phyloP scores from a whole-genome alignment of 1,284 basidiomycete genomes.

The Ustilago xerochloae region DNA sequence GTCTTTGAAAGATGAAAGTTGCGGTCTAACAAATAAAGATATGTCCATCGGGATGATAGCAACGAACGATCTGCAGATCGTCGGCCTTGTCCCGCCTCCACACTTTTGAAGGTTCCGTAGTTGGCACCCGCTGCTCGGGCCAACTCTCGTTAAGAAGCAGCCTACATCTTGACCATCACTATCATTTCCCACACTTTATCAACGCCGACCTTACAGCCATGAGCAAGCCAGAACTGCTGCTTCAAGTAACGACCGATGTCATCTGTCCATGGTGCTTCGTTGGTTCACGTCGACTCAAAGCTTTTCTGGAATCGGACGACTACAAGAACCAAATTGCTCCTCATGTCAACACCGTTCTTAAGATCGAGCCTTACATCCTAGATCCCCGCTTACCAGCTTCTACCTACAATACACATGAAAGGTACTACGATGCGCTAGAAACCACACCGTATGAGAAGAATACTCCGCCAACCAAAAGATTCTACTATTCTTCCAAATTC shows the following conservation, averaged over 20 bases:
- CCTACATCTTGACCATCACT: background rate
- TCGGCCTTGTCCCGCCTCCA: conserved; percentile 25
- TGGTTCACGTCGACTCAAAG: conserved; percentile 40
- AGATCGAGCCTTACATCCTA: conserved; percentile 53
- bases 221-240: conserved; percentile 48
- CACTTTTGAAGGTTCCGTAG: background rate
- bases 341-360: conserved; percentile 33
- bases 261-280: conserved; percentile 58
- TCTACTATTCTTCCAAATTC: conserved; percentile 51
- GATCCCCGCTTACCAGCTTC: conserved; percentile 47
- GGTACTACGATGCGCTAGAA: conserved; percentile 49
- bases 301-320: conserved; percentile 42
- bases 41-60: background rate
- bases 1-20: background rate
- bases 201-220: background rate
- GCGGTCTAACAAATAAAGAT: background rate
- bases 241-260: conserved; percentile 46
- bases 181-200: background rate
- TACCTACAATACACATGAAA: conserved; percentile 26
- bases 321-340: conserved; percentile 45
- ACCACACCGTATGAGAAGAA: conserved; percentile 42
- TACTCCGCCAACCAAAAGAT: conserved; percentile 44
- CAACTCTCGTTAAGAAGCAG: conserved; percentile 8
- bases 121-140: conserved; percentile 20
- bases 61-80: background rate